phyloP scores from a whole-genome alignment of 2,329 filamentous ascomycete species.

The Colletotrichum tropicale region DNA sequence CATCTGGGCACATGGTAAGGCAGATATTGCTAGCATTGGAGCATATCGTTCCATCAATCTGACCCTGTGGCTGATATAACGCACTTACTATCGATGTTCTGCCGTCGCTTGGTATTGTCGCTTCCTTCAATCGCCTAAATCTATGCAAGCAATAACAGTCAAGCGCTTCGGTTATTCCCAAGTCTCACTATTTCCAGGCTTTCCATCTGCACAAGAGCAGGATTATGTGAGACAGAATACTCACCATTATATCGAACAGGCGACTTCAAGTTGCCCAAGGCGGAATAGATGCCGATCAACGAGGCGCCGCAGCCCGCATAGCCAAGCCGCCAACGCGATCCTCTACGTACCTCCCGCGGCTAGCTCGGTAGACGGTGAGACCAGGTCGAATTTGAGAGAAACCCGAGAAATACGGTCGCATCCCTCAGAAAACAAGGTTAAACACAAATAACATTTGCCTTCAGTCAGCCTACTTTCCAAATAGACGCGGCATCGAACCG shows the following conservation, averaged over 20 bases:
- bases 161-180: background rate
- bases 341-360: background rate
- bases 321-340: background rate
- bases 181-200: background rate
- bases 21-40: background rate
- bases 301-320: background rate
- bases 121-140: background rate
- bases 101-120: background rate
- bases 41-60: accelerated
- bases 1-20: background rate
- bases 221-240: background rate
- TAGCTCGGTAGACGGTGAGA: background rate
- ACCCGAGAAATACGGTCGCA: background rate
- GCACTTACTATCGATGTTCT: background rate
- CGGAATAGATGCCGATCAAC: conserved; percentile 9
- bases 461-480: background rate
- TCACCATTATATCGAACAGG: background rate
- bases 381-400: background rate
- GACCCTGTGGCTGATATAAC: background rate
- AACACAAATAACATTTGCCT: background rate
- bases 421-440: background rate
- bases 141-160: background rate
- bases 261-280: background rate
- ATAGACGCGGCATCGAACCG: background rate
- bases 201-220: background rate